These are phyloP conservation scores for Penicillium sp. DNA, from an alignment of 2,329 filamentous ascomycete genomes.

Conservation along the genomic window DNA sequence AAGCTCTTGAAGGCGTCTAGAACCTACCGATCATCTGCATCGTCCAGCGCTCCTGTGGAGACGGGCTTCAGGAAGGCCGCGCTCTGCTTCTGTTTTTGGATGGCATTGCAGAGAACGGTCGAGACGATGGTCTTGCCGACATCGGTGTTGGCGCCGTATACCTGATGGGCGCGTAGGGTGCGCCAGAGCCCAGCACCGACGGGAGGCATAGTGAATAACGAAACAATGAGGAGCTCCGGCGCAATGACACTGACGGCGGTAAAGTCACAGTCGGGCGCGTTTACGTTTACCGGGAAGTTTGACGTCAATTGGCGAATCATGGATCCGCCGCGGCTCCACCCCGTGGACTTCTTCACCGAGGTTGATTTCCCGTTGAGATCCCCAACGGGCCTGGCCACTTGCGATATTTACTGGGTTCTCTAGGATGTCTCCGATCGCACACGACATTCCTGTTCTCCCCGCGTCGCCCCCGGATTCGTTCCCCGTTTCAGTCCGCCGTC, in stretches of 20 bases:
- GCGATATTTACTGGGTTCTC: neutral
- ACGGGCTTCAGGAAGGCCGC: slow-evolving; percentile 76
- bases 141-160: slow-evolving; percentile 81
- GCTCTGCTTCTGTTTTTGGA: slow-evolving; percentile 47
- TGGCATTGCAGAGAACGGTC: slow-evolving; percentile 66
- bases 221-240: neutral
- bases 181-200: slow-evolving; percentile 65
- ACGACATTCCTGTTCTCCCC: slow-evolving; percentile 2
- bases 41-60: slow-evolving; percentile 68
- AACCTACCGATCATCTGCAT: slow-evolving; percentile 67
- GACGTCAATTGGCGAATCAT: slow-evolving; percentile 15
- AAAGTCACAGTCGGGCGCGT: neutral
- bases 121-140: slow-evolving; percentile 83
- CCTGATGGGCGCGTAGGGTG: slow-evolving; percentile 66
- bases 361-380: slow-evolving; percentile 15
- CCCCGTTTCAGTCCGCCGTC: neutral
- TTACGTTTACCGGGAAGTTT: slow-evolving; percentile 5
- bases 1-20: no score
- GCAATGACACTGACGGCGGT: neutral
- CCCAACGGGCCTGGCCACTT: slow-evolving; percentile 3
- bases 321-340: slow-evolving; percentile 5
- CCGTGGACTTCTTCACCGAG: slow-evolving; percentile 15
- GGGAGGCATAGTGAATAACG: slow-evolving; percentile 38
- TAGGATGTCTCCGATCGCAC: neutral
- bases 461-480: slow-evolving; percentile 6